These are phyloP conservation scores for Teunomyces gatunensis DNA, from an alignment of 805 yeast genomes.

Conservation along the genomic window DNA sequence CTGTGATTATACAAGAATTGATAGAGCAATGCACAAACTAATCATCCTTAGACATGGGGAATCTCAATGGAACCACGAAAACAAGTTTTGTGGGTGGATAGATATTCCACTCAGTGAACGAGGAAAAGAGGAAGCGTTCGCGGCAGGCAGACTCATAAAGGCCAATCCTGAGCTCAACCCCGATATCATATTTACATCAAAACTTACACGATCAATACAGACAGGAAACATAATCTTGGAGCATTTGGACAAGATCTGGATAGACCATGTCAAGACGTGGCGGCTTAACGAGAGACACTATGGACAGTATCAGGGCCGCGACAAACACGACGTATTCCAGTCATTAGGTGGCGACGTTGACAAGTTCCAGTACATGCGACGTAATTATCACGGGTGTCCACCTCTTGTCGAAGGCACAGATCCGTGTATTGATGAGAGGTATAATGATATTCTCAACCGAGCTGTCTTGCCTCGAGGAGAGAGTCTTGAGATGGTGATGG, in stretches of 20 bases:
- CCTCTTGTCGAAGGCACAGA: conserved; percentile 29
- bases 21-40: conserved; percentile 25
- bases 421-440: conserved; percentile 35
- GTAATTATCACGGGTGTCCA: conserved; percentile 38
- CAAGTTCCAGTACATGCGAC: conserved; percentile 37
- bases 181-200: conserved; percentile 36
- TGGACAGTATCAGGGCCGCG: conserved; percentile 41
- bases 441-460: conserved; percentile 20
- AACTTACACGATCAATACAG: conserved; percentile 38
- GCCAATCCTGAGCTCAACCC: conserved; percentile 25
- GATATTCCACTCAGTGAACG: conserved; percentile 38
- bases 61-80: conserved; percentile 42
- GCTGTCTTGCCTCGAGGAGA: conserved; percentile 37
- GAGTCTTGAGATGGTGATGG: conserved; percentile 37
- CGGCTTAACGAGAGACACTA: conserved; percentile 44
- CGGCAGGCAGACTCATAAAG: conserved; percentile 36
- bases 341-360: conserved; percentile 30
- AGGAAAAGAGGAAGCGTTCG: conserved; percentile 37
- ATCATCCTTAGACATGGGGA: conserved; percentile 46
- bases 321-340: conserved; percentile 34
- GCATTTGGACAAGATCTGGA: conserved; percentile 29
- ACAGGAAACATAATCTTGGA: conserved; percentile 40
- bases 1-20: not conserved
- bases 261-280: conserved; percentile 40
- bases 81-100: conserved; percentile 46